phyloP scores from a whole-genome alignment of 2,329 filamentous ascomycete genomes.

The Leptographium galeiforme region DNA sequence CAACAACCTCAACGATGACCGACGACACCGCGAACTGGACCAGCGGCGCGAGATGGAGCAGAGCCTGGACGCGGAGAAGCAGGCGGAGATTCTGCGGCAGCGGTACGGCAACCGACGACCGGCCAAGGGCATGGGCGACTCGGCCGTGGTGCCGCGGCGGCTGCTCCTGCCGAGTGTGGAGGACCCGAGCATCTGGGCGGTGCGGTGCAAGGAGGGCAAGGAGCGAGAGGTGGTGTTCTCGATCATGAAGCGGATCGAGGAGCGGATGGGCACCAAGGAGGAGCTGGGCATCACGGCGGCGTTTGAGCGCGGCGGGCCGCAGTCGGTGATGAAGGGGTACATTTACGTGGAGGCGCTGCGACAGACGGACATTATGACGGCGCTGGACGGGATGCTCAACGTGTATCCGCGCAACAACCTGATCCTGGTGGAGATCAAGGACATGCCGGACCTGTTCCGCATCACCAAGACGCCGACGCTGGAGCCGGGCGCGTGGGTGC shows the following conservation, averaged over 20 bases:
- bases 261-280: constrained; percentile 63
- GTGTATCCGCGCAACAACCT: constrained; percentile 82
- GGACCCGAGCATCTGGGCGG: constrained; percentile 90
- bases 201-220: constrained; percentile 88
- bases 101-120: constrained; percentile 72
- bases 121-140: constrained; percentile 51
- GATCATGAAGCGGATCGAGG: constrained; percentile 79
- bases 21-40: constrained; percentile 87
- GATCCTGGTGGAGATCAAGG: constrained; percentile 83
- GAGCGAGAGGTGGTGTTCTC: constrained; percentile 81
- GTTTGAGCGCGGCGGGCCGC: constrained; percentile 72
- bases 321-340: constrained; percentile 78
- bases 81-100: constrained; percentile 74
- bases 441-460: constrained; percentile 92
- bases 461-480: constrained; percentile 77
- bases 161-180: constrained; percentile 84
- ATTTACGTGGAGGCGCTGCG: constrained; percentile 88
- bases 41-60: constrained; percentile 76
- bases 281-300: constrained; percentile 76
- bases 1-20: constrained; percentile 73
- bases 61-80: constrained; percentile 84
- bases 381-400: constrained; percentile 73
- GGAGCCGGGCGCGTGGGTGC: constrained; percentile 82
- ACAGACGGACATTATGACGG: constrained; percentile 72
- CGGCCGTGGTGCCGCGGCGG: constrained; percentile 69